Base-by-base conservation (phyloP, 2,329 filamentous ascomycete species). In the Orbilia oligospora region DNA sequence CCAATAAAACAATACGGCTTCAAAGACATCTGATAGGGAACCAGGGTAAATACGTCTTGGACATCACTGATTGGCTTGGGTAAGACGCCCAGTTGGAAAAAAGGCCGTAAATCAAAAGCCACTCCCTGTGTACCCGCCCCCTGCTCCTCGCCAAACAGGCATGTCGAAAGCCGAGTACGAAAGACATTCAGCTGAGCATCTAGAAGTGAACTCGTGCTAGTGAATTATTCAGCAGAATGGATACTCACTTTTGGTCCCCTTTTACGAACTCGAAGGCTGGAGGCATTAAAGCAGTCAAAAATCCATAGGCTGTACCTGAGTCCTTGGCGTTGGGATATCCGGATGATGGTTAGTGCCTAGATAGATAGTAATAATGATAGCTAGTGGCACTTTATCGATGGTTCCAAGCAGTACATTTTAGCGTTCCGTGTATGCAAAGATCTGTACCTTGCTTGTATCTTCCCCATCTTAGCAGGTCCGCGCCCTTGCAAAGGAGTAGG, bases 401-500 rank as follows among this genome's bases (percentile, higher is more conserved):
- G 63, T 41, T 67, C 70, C 70, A 49, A 64, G 38, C 33, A 14
- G 18, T 33, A 3, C 46, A n/a, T 58, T 36, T 51, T 72, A 67
- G 61, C 51, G 63, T 66, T 67, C 70, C 63, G 22, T 58, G 38
- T 73, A 38, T 67, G 41, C 49, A 67, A 27, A 49, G 49, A 51
- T 73, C 51, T 58, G 27, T 55, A 44, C 70, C 67, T 55, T 51
- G 36, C 53, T 66, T 61, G 33, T 51, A 55, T 67, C 33, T 44
- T 51, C 51, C 44, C 70, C 9, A 36, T 73, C 61, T 67, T 18
- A 73, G 70, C 51, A 73, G 70, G 70, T 73, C 61, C 36, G 24
- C n/a, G 24, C 36, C 41, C 41, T 48, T 44, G 70, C 41, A 41
- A 41, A 27, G 41, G 27, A 20, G 51, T 44, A 73, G 70, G 70